Percentiles rank a stretch among this genome's conserved stretches.
Evolutionary conservation across 805 yeast genomes (phyloP).

Genomic region (Scheffersomyces stipitis): DNA sequence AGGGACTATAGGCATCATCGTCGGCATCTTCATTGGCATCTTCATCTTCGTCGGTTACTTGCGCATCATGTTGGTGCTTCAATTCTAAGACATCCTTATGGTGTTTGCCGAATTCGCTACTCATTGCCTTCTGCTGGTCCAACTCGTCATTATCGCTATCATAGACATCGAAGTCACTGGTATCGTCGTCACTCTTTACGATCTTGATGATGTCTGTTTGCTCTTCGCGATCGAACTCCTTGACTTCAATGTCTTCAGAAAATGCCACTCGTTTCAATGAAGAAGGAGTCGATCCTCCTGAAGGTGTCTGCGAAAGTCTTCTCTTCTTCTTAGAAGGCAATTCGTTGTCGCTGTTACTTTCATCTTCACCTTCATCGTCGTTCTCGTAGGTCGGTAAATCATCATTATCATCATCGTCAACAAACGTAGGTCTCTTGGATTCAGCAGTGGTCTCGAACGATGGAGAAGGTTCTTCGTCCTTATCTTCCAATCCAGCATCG

Average conservation of each 20-base stretch:
- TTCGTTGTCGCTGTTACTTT: constrained; percentile 1
- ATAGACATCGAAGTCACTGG: constrained; percentile 11
- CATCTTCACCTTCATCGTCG: constrained; percentile 16
- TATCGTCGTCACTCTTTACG: constrained; percentile 17
- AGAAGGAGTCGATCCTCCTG: constrained; percentile 25
- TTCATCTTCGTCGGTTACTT: constrained; percentile 8
- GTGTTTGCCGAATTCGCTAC: constrained; percentile 18
- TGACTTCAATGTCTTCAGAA: constrained; percentile 41
- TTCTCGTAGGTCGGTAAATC: constrained; percentile 12
- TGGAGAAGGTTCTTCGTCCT: constrained; percentile 31
- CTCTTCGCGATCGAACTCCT: constrained; percentile 42
- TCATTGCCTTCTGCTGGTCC: constrained; percentile 7
- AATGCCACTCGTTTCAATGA: constrained; percentile 38
- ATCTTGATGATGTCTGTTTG: constrained; percentile 21
- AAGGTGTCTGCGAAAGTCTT: constrained; percentile 16
- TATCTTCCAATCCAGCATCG: constrained; percentile 2
- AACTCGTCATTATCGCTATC: constrained; percentile 14
- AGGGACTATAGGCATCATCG: constrained; percentile 3
- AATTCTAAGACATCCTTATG: constrained; percentile 35
- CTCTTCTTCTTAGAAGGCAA: not conserved
- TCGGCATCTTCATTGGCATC: constrained; percentile 5
- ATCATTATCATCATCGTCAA: constrained; percentile 18
- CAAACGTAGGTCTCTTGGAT: constrained; percentile 8
- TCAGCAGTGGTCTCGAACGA: constrained; percentile 14
- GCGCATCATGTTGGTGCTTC: constrained; percentile 22